phyloP scores from a whole-genome alignment of 352 stramenopile genomes.

The Phytophthora megakarya region DNA sequence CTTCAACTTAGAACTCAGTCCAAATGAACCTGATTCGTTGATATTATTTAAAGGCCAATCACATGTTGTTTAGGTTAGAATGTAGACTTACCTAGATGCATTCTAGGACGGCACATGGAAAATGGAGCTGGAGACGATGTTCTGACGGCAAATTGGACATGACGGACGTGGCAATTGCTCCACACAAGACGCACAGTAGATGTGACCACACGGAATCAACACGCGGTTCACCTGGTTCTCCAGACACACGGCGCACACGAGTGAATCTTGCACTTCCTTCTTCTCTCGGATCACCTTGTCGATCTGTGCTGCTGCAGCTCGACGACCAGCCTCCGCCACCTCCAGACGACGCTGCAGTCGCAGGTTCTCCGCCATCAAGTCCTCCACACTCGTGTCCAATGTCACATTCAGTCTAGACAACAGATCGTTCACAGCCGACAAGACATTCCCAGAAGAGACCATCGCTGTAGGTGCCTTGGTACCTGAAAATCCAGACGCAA shows the following conservation, averaged over 20 bases:
- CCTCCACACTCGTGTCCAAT: slow-evolving; percentile 66
- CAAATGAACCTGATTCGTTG: too few relatives aligned
- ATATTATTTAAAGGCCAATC: too few relatives aligned
- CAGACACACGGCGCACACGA: slow-evolving; percentile 82
- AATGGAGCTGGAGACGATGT: slow-evolving; percentile 57
- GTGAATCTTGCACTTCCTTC: slow-evolving; percentile 73
- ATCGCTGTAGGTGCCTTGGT: background rate
- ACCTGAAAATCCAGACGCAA: slow-evolving; percentile 11
- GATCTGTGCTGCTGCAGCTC: slow-evolving; percentile 61
- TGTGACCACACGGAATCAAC: slow-evolving; percentile 83
- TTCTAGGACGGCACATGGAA: slow-evolving; percentile 74
- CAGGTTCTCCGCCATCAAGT: slow-evolving; percentile 67
- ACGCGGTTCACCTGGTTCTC: slow-evolving; percentile 84
- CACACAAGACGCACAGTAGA: slow-evolving; percentile 78
- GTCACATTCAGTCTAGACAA: slow-evolving; percentile 73
- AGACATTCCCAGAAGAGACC: slow-evolving; percentile 51
- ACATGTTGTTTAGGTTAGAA: too few relatives aligned
- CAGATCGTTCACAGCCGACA: slow-evolving; percentile 82
- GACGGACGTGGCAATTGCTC: slow-evolving; percentile 59
- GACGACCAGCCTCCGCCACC: slow-evolving; percentile 66
- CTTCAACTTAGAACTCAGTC: too few relatives aligned
- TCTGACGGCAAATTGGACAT: slow-evolving; percentile 74
- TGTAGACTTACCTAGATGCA: too few relatives aligned
- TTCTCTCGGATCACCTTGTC: slow-evolving; percentile 73
- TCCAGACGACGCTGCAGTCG: slow-evolving; percentile 65